Base-by-base conservation (phyloP, 1,284 basidiomycete species). In the Afroboletus lepidellus region DNA sequence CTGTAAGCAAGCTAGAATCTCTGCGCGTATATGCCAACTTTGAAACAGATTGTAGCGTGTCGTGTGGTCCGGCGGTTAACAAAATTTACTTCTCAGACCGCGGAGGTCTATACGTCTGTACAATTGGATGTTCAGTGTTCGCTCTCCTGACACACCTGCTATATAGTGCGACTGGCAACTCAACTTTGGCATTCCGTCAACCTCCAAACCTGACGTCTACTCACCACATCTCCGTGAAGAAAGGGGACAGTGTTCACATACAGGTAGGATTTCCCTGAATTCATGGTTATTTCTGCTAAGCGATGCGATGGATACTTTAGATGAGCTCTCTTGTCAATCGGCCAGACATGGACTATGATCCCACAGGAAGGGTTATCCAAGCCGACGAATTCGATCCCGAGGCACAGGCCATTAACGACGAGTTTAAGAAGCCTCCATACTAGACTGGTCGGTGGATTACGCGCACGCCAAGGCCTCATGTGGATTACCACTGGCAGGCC, bases 1-100 rank as follows among this genome's bases (percentile, higher is more conserved):
- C 83, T 11, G 84, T 85, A 58, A 59, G 79, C 34, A n/a, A 16
- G 33, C 9, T 1, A 12, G 5, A 7, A 18, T n/a, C 8, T 1
- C 9, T 23, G 13, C 8, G 0, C 8, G 20, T 33, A 6, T 13
- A 23, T 21, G 20, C 47, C 65, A 32, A 54, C n/a, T 29, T 46
- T 41, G 33, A 16, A 44, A 15, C 52, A 88, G 86, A 86, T 87
- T 58, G 86, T 85, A 15, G 85, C 86, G 0, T 83, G 81, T 60
- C 81, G 87, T 38, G 83, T 77, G 8, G 86, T 87, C 23, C 81
- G 87, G 46, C 74, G 85, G 46, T 64, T 89, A 46, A 79, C 77
- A 42, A 84, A 83, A 60, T 87, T 79, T 66, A 76, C 77, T 11
- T 68, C 69, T 21, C 59, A 69, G 29, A 77, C 76, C 5, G 69